Conservation (phyloP, 2,329 filamentous ascomycete species). For the Epichloe elymi region DNA sequence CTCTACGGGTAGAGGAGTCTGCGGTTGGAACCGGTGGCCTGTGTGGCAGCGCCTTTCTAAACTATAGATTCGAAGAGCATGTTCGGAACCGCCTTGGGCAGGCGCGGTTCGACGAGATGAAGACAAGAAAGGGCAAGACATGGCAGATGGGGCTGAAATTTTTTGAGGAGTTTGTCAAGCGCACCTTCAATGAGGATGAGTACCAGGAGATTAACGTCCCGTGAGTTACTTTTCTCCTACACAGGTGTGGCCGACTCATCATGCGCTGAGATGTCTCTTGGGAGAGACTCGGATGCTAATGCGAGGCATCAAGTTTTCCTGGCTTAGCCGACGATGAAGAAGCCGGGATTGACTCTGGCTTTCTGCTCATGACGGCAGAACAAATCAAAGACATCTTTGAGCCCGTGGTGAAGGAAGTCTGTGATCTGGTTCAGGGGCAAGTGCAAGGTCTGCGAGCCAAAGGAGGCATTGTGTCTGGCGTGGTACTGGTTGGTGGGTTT, state of each 20-base stretch:
- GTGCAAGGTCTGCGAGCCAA: conserved; percentile 49
- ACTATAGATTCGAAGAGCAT: conserved; percentile 70
- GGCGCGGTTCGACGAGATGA: conserved; percentile 60
- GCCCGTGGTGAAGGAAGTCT: conserved; percentile 59
- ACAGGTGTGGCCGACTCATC: background rate
- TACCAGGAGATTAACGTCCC: conserved; percentile 66
- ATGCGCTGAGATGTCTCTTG: background rate
- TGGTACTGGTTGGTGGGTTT: conserved; percentile 71
- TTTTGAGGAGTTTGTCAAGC: conserved; percentile 75
- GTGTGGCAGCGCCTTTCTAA: conserved; percentile 67
- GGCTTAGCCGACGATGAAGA: conserved; percentile 65
- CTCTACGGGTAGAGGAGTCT: conserved; percentile 62
- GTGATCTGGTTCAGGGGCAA: conserved; percentile 54
- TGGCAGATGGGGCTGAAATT: conserved; percentile 71
- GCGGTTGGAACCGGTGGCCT: conserved; percentile 67
- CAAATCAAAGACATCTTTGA: conserved; percentile 64
- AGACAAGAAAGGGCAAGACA: conserved; percentile 61
- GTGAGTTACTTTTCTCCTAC: conserved; percentile 24
- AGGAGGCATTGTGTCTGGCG: conserved; percentile 54
- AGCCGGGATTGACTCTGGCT: conserved; percentile 61
- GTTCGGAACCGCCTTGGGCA: conserved; percentile 54
- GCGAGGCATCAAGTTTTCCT: conserved; percentile 42
- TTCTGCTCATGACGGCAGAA: conserved; percentile 56
- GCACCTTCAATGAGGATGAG: conserved; percentile 70
- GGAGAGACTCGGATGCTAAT: background rate